Evolutionary conservation across 768 basidiomycete species (phyloP), one percentile per base, ranked within the genome.

Genomic region (Polyporus arcularius): DNA sequence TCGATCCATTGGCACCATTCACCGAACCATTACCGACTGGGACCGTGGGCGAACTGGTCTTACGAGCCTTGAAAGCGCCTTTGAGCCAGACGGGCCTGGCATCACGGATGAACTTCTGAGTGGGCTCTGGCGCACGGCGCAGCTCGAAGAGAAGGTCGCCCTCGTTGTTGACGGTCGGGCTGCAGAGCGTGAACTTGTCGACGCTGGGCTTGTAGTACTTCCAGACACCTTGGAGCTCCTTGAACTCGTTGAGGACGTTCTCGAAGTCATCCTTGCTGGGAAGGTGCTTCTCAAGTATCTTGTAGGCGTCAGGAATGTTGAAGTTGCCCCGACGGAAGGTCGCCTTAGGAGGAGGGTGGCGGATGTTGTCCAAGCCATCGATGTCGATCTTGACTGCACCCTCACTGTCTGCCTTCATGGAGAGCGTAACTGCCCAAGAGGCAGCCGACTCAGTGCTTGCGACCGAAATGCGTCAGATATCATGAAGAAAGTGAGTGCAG

Each of bases 61-160:
- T 35, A 6, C 7, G 35, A 35, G 11, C 35, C 35, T 35, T 35
- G 35, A 11, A 35, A 11, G 35, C 35, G 35, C 35, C 11, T 11
- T 35, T 35, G 35, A 35, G 35, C 35, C 35, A 35, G 35, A 35
- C 11, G 35, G 35, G 35, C 35, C 35, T 35, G 35, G 35, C 35
- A 35, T 6, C 7, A 35, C 35, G 35, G 35, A 11, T 35, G 35
- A 35, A 35, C 35, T 35, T 35, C 7, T 6, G 35, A 35, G 35
- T 35, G 11, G 35, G 35, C 35, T 35, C 11, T 11, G 35, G 35
- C 35, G 35, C 35, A 35, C 35, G 35, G 35, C 35, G 35, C 35
- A 35, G 35, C 35, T 35, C 35, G 64, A 72, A 70, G n/a, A 73
- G 43, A n/a, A 74, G 55, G 56, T 74, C 72, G 45, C 73, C 73